Conservation (phyloP, 495 filamentous ascomycete genomes). For the Sphaerosporella brunnea region DNA sequence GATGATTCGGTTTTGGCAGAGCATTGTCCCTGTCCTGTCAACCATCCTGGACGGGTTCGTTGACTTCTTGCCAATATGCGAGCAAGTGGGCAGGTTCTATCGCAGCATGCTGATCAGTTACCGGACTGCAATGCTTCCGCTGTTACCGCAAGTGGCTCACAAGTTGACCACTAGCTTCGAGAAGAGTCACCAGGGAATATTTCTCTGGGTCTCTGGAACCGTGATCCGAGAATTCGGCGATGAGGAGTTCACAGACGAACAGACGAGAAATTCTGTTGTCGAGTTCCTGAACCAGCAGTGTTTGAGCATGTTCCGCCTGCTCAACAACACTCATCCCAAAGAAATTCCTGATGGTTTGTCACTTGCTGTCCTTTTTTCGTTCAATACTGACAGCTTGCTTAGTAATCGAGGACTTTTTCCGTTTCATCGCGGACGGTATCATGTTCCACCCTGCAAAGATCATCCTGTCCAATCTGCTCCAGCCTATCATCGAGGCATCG, state of each 20-base stretch:
- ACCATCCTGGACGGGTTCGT: conserved; percentile 74
- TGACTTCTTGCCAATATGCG: conserved; percentile 67
- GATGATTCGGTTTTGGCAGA: conserved; percentile 86
- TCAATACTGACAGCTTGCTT: conserved; percentile 10
- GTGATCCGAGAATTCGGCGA: conserved; percentile 91
- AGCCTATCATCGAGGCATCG: conserved; percentile 70
- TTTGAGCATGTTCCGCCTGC: conserved; percentile 63
- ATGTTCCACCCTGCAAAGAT: conserved; percentile 77
- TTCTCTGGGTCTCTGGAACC: conserved; percentile 89
- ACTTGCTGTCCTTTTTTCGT: neutral
- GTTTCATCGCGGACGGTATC: conserved; percentile 71
- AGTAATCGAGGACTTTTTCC: conserved; percentile 98
- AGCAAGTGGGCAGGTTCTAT: conserved; percentile 88
- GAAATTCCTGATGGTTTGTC: conserved; percentile 67
- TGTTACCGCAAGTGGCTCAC: conserved; percentile 69
- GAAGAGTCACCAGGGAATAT: conserved; percentile 78
- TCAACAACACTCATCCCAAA: conserved; percentile 70
- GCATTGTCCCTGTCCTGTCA: conserved; percentile 71
- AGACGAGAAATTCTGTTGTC: conserved; percentile 65
- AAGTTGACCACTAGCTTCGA: conserved; percentile 73
- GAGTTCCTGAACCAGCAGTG: conserved; percentile 88
- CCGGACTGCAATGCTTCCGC: conserved; percentile 66
- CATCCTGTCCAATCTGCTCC: conserved; percentile 56
- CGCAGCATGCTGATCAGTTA: conserved; percentile 92
- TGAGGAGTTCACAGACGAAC: conserved; percentile 58